These are phyloP conservation scores for Saccharomycopsis oosterbeekiorum DNA, from an alignment of 805 yeast genomes.

Conservation along the genomic window DNA sequence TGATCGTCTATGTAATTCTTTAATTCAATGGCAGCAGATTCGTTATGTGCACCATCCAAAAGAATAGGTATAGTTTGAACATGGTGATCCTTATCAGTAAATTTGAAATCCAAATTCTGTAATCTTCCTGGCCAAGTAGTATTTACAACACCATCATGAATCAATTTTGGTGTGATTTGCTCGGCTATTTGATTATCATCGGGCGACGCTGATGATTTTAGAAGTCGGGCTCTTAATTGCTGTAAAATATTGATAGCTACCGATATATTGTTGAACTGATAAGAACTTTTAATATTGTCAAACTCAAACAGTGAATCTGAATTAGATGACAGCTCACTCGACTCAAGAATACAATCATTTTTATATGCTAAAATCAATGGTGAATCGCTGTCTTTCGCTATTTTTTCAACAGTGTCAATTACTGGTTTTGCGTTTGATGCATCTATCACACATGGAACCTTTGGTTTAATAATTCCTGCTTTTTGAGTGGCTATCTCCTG, in stretches of 20 bases:
- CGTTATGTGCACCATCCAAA: conserved; percentile 91
- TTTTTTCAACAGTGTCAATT: conserved; percentile 33
- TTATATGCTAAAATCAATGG: conserved; percentile 20
- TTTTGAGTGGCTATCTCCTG: conserved; percentile 64
- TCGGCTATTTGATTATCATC: conserved; percentile 21
- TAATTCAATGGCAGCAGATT: conserved; percentile 70
- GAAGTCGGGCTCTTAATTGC: conserved; percentile 22
- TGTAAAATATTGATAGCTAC: conserved; percentile 55
- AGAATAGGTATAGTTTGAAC: conserved; percentile 29
- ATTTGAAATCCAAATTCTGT: conserved; percentile 37
- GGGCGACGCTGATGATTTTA: not conserved
- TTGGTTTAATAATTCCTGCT: conserved; percentile 71
- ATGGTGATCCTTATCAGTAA: conserved; percentile 20
- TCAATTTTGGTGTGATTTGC: conserved; percentile 26
- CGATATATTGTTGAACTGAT: conserved; percentile 61
- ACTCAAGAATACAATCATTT: not conserved
- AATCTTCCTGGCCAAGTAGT: conserved; percentile 86
- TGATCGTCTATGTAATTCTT: conserved; percentile 37
- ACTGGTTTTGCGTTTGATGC: conserved; percentile 50
- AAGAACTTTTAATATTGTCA: conserved; percentile 32
- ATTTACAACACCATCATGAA: conserved; percentile 40
- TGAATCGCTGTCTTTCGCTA: conserved; percentile 29
- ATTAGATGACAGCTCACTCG: not conserved
- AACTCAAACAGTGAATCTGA: not conserved
- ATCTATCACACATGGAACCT: conserved; percentile 61